Conservation (phyloP, 2,329 filamentous ascomycete genomes). For the Blastomyces gilchristii region DNA sequence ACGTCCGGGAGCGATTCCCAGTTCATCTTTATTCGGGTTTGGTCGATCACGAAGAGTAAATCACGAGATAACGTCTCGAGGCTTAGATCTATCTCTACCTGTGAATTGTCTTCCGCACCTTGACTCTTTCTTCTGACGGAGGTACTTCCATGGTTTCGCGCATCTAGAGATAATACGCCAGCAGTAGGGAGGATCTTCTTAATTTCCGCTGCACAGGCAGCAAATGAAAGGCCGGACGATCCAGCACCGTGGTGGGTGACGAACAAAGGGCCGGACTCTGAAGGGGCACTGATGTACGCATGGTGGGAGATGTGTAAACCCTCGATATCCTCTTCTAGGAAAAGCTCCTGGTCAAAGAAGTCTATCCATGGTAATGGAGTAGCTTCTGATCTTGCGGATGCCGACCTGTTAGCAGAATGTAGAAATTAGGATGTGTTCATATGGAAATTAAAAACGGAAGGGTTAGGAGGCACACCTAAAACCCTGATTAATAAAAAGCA, state of each 20-base stretch:
- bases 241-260: slow-evolving; percentile 93
- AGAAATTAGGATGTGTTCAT: slow-evolving; percentile 2
- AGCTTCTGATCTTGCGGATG: slow-evolving; percentile 9
- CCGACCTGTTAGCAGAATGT: slow-evolving; percentile 5
- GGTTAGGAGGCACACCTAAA: background rate
- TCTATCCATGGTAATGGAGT: slow-evolving; percentile 73
- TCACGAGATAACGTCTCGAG: slow-evolving; percentile 65
- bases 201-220: slow-evolving; percentile 66
- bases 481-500: too few relatives aligned
- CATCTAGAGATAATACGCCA: slow-evolving; percentile 76
- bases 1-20: slow-evolving; percentile 67
- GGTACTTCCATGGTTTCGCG: slow-evolving; percentile 73
- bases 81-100: slow-evolving; percentile 52
- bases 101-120: slow-evolving; percentile 22
- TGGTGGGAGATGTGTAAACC: slow-evolving; percentile 56
- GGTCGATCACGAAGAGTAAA: slow-evolving; percentile 56
- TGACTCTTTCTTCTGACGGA: slow-evolving; percentile 19
- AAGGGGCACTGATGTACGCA: slow-evolving; percentile 75
- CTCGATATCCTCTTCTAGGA: slow-evolving; percentile 41
- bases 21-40: slow-evolving; percentile 56
- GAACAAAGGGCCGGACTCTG: slow-evolving; percentile 65
- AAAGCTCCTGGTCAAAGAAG: slow-evolving; percentile 84
- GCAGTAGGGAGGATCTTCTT: slow-evolving; percentile 65
- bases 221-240: slow-evolving; percentile 87
- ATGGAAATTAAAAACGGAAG: background rate